phyloP scores from a whole-genome alignment of 2,329 filamentous ascomycete genomes.

The Purpureocillium lavendulum region DNA sequence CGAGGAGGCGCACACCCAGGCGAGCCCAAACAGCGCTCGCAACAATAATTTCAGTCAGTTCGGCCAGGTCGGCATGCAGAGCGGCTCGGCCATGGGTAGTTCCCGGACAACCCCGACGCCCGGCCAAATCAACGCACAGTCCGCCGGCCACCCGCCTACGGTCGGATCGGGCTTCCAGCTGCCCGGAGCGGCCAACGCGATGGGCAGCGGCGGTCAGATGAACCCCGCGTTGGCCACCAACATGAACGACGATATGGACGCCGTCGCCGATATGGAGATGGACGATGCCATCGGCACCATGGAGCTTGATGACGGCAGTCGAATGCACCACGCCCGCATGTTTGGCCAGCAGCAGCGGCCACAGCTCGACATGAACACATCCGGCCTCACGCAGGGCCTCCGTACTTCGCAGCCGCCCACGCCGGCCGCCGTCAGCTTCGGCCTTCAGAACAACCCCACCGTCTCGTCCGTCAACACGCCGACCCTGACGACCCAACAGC shows the following conservation, averaged over 20 bases:
- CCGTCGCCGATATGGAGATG: conserved; percentile 93
- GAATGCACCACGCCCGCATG: conserved; percentile 62
- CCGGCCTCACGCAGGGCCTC: conserved; percentile 67
- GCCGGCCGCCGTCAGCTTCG: conserved; percentile 67
- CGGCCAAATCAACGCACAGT: conserved; percentile 19
- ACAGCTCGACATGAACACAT: conserved; percentile 73
- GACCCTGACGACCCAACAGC: conserved; percentile 73
- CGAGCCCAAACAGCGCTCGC: conserved; percentile 35
- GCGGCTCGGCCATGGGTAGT: conserved; percentile 21
- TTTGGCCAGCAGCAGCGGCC: conserved; percentile 58
- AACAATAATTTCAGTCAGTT: conserved; percentile 33
- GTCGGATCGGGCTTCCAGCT: conserved; percentile 28
- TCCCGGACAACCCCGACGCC: conserved; percentile 22
- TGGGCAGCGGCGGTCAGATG: conserved; percentile 25
- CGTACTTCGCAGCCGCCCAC: conserved; percentile 82
- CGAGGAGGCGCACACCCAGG: conserved; percentile 83
- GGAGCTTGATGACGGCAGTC: conserved; percentile 54
- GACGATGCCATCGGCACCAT: conserved; percentile 68
- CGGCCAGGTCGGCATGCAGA: conserved; percentile 23
- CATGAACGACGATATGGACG: conserved; percentile 62
- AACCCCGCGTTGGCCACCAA: conserved; percentile 32
- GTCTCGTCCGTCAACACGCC: conserved; percentile 97
- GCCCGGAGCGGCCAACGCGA: conserved; percentile 20
- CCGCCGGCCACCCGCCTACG: conserved; percentile 20
- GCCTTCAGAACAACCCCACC: conserved; percentile 85